Conservation (phyloP, 345 rosid species). For the Mangifera indica region DNA sequence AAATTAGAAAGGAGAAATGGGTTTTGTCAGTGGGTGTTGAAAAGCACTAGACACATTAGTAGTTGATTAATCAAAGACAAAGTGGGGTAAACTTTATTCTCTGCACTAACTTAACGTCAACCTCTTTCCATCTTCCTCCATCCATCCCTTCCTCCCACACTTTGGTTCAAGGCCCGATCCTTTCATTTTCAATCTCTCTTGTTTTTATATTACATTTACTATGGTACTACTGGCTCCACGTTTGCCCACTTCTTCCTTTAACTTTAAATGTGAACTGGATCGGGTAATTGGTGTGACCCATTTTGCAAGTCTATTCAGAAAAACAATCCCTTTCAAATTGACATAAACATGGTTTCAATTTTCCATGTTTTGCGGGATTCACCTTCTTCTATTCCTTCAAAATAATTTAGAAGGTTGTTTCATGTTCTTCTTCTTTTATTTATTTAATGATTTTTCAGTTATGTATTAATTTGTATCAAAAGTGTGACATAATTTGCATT, state of each 20-base stretch:
- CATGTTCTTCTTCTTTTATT: too few species aligned
- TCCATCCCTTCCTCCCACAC: background rate
- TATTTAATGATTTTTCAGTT: background rate
- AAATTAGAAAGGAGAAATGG: constrained; percentile 4
- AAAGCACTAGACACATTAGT: constrained; percentile 12
- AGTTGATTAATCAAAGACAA: constrained; percentile 26
- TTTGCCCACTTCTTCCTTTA: too few species aligned
- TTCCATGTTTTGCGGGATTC: background rate
- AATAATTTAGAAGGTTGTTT: background rate
- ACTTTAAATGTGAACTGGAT: too few species aligned
- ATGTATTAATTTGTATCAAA: background rate
- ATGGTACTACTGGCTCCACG: too few species aligned
- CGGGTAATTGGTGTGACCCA: too few species aligned
- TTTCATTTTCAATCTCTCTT: background rate
- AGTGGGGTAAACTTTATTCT: constrained; percentile 22
- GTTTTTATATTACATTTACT: too few species aligned
- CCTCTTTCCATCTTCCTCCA: background rate
- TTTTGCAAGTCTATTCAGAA: too few species aligned
- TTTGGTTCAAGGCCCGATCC: constrained; percentile 19
- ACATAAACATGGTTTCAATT: background rate
- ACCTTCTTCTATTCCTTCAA: background rate
- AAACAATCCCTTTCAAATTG: background rate
- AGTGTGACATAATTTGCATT: background rate
- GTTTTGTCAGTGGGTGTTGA: background rate
- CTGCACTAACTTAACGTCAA: background rate